Conservation (phyloP, 352 stramenopile species). For the Globisporangium orthogonon region DNA sequence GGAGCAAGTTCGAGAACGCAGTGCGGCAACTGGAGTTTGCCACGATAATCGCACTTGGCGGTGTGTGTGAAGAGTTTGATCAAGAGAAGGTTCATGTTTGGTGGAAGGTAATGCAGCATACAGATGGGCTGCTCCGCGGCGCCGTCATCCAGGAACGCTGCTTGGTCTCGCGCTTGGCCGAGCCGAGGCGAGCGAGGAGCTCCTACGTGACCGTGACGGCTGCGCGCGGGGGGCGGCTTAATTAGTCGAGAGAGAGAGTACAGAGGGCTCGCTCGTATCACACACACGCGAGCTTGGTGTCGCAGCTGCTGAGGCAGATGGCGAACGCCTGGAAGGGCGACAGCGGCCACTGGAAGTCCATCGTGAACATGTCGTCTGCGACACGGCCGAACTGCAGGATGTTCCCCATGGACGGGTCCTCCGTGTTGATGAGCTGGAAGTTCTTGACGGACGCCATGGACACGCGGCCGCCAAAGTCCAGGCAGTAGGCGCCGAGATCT, state of each 20-base stretch:
- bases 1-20: too few relatives aligned
- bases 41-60: too few relatives aligned
- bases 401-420: constrained; percentile 81
- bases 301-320: constrained; percentile 87
- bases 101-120: too few relatives aligned
- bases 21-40: too few relatives aligned
- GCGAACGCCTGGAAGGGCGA: constrained; percentile 85
- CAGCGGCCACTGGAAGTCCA: constrained; percentile 88
- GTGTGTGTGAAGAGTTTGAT: too few relatives aligned
- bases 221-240: too few relatives aligned
- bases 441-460: constrained; percentile 82
- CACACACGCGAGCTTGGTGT: constrained; percentile 86
- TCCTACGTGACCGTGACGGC: too few relatives aligned
- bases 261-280: constrained; percentile 17
- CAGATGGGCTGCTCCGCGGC: too few relatives aligned
- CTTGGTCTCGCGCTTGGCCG: too few relatives aligned
- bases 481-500: constrained; percentile 82
- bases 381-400: constrained; percentile 87
- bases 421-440: constrained; percentile 79
- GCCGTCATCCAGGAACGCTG: too few relatives aligned
- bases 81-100: too few relatives aligned
- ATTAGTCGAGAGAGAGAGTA: neutral
- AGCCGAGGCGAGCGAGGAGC: too few relatives aligned
- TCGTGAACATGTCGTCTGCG: constrained; percentile 88
- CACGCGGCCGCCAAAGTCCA: constrained; percentile 3